These are phyloP conservation scores for Bauhinia variegata DNA, from an alignment of 306 rosid species.

Conservation along the genomic window DNA sequence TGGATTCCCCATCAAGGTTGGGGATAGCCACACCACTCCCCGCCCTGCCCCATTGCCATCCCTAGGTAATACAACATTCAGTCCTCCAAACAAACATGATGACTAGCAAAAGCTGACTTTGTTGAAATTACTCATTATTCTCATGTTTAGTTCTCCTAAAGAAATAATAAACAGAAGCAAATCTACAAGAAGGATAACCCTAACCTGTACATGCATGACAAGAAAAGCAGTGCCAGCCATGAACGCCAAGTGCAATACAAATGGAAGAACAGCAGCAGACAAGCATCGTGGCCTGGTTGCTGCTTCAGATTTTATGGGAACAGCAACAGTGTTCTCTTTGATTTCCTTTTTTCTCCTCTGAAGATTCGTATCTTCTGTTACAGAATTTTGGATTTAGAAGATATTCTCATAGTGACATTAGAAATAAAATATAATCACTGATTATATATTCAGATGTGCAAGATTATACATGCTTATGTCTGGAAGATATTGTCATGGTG, in stretches of 20 bases:
- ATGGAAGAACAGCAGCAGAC: constrained; percentile 79
- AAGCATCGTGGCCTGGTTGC: constrained; percentile 51
- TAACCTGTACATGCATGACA: constrained; percentile 95
- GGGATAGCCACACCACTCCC: too few species aligned
- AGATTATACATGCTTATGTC: constrained; percentile 13
- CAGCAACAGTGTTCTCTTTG: constrained; percentile 28
- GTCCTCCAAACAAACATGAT: constrained; percentile 15
- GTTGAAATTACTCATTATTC: constrained; percentile 4
- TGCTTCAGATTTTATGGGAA: constrained; percentile 42
- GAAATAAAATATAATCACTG: not conserved
- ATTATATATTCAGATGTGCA: constrained; percentile 1
- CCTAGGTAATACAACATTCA: constrained; percentile 18
- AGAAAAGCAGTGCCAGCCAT: constrained; percentile 77
- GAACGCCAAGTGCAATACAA: constrained; percentile 77
- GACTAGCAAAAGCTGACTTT: constrained; percentile 17
- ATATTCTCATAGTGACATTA: constrained; percentile 9
- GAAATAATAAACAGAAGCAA: constrained; percentile 31
- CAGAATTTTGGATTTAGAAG: constrained; percentile 11
- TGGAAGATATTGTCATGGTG: constrained; percentile 6
- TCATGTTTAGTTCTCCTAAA: constrained; percentile 24
- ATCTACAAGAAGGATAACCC: constrained; percentile 32
- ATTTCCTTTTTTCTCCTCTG: constrained; percentile 53
- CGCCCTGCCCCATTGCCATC: too few species aligned
- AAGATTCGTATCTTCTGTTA: constrained; percentile 57
- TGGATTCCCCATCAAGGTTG: too few species aligned